A percentile compares a stretch with the other conserved stretches of the same genome.
These are phyloP conservation scores for Populus nigra DNA, from an alignment of 345 rosid genomes.

Conservation along the genomic window DNA sequence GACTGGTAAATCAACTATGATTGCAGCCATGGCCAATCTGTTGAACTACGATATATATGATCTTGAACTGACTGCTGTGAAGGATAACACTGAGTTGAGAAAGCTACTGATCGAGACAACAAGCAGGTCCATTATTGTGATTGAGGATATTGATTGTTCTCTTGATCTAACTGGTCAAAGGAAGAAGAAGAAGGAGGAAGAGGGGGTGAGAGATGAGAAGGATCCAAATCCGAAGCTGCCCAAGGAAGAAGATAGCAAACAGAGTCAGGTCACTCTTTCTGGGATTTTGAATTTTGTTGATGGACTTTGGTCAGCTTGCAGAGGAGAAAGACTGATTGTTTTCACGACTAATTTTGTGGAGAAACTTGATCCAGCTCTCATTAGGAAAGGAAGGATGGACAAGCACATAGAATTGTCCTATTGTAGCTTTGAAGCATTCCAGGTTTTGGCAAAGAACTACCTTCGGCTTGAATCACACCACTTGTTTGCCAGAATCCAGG, in stretches of 20 bases:
- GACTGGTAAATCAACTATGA: slow-evolving; percentile 9
- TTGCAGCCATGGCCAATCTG: slow-evolving; percentile 11
- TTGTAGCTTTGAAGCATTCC: slow-evolving; percentile 2
- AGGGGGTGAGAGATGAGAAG: background rate
- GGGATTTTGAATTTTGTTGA: slow-evolving; percentile 7
- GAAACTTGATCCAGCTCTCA: slow-evolving; percentile 12
- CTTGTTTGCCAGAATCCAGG: background rate
- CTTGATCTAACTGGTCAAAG: slow-evolving; percentile 6
- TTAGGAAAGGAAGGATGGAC: slow-evolving; percentile 6
- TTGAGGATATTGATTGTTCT: slow-evolving; percentile 4
- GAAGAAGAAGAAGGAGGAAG: slow-evolving; percentile 2
- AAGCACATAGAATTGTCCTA: slow-evolving; percentile 9
- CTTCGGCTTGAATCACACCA: background rate
- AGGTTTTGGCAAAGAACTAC: background rate
- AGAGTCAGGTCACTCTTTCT: slow-evolving; percentile 6
- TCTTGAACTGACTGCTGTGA: background rate
- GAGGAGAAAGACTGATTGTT: slow-evolving; percentile 3
- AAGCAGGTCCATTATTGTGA: slow-evolving; percentile 5
- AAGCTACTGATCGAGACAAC: slow-evolving; percentile 3
- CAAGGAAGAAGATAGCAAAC: background rate
- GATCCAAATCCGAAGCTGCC: background rate
- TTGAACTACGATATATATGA: slow-evolving; percentile 1
- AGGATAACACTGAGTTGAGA: slow-evolving; percentile 6
- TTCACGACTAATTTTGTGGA: slow-evolving; percentile 6
- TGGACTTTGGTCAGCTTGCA: slow-evolving; percentile 3